Evolutionary conservation across 495 filamentous ascomycete genomes (phyloP).

Genomic region (Aspergillus homomorphus): DNA sequence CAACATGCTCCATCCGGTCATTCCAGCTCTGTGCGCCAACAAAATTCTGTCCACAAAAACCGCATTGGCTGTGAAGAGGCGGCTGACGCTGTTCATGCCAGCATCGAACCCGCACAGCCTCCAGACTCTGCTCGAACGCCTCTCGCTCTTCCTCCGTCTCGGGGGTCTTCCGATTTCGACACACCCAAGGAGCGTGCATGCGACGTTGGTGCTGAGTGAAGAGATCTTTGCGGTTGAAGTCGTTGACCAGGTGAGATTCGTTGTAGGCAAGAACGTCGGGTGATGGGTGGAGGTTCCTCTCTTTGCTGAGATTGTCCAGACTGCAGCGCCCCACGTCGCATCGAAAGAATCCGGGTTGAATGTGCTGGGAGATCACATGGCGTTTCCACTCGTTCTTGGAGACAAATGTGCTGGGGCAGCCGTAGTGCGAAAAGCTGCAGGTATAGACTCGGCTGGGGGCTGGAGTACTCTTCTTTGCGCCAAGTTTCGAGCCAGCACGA

Average conservation of each 20-base stretch:
- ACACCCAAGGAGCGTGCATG: conserved; percentile 67
- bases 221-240: conserved; percentile 91
- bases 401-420: conserved; percentile 79
- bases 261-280: conserved; percentile 1
- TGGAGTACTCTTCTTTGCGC: conserved; percentile 17
- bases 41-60: conserved; percentile 64
- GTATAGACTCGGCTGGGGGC: conserved; percentile 62
- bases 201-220: conserved; percentile 92
- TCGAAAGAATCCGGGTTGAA: conserved; percentile 74
- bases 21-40: conserved; percentile 69
- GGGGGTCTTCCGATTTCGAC: conserved; percentile 39
- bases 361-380: conserved; percentile 78
- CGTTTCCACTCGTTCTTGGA: conserved; percentile 98
- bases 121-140: conserved; percentile 42
- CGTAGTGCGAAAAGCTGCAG: conserved; percentile 79
- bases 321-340: conserved; percentile 69
- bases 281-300: neutral
- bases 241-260: conserved; percentile 42
- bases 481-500: conserved; percentile 5
- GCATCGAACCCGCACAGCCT: conserved; percentile 55
- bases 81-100: conserved; percentile 56
- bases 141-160: conserved; percentile 38
- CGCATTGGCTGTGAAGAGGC: conserved; percentile 62
- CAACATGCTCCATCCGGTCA: conserved; percentile 86
- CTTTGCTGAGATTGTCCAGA: conserved; percentile 21